These are phyloP conservation scores for Selenicereus undatus DNA, from an alignment of 148 eudicot genomes.

Conservation along the genomic window DNA sequence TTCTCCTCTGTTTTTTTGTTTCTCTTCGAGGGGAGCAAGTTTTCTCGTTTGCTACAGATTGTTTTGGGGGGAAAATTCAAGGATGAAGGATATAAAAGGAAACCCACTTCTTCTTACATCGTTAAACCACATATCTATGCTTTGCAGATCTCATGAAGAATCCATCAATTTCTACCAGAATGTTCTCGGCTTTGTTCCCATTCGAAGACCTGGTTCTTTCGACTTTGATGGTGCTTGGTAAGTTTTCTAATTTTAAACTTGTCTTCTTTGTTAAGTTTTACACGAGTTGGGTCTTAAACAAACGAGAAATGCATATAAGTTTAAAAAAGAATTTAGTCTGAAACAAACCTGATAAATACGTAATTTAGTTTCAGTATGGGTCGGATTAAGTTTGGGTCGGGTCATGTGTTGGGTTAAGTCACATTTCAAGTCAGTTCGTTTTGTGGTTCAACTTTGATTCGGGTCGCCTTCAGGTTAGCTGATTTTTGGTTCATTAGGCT, in stretches of 20 bases:
- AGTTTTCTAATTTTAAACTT: neutral
- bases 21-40: no score
- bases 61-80: neutral
- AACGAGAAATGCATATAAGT: no score
- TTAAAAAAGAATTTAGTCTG: no score
- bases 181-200: constrained; percentile 75
- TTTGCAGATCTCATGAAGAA: constrained; percentile 69
- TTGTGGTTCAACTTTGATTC: no score
- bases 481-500: no score
- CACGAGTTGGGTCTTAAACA: no score
- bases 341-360: no score
- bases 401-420: no score
- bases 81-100: constrained; percentile 47
- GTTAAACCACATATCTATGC: constrained; percentile 73
- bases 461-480: no score
- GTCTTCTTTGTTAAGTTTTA: constrained; percentile 41
- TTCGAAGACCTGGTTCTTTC: constrained; percentile 75
- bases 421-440: no score
- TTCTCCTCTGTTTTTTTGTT: neutral
- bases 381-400: no score
- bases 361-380: no score
- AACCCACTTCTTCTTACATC: constrained; percentile 72
- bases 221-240: constrained; percentile 92
- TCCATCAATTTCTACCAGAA: constrained; percentile 69
- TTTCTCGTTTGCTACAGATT: neutral